Evolutionary conservation across 306 rosid species (phyloP).

Genomic region (Prunus kanzakura): DNA sequence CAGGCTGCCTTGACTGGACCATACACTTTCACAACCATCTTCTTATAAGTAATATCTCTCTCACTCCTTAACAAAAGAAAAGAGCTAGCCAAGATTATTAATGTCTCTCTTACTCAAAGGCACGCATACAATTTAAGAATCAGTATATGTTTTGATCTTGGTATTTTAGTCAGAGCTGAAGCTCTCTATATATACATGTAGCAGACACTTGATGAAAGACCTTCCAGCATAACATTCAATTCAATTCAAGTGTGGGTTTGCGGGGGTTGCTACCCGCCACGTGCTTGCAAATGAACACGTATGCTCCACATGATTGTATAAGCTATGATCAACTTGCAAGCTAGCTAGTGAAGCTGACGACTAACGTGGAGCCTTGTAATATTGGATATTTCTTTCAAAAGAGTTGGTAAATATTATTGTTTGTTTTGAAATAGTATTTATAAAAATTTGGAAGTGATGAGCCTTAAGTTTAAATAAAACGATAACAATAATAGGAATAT

Average conservation of each 20-base stretch:
- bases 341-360: not conserved
- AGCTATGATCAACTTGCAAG: not conserved
- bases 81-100: not conserved
- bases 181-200: not conserved
- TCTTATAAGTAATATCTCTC: not conserved
- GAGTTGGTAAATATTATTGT: no score
- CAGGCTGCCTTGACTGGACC: conserved; percentile 45
- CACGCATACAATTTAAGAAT: not conserved
- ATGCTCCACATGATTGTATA: not conserved
- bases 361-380: no score
- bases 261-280: conserved; percentile 9
- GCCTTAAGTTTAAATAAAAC: no score
- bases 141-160: not conserved
- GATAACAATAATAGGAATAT: no score
- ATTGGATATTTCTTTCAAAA: no score
- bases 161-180: not conserved
- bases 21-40: conserved; percentile 67
- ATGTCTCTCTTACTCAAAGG: no score
- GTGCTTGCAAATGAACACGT: not conserved
- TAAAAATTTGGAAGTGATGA: no score
- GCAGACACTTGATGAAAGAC: not conserved
- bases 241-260: not conserved
- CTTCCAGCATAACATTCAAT: not conserved
- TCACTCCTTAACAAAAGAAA: not conserved
- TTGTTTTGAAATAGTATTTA: no score